Evolutionary conservation across 176 grass and related monocot genomes (phyloP).

Genomic region (Olyra latifolia): DNA sequence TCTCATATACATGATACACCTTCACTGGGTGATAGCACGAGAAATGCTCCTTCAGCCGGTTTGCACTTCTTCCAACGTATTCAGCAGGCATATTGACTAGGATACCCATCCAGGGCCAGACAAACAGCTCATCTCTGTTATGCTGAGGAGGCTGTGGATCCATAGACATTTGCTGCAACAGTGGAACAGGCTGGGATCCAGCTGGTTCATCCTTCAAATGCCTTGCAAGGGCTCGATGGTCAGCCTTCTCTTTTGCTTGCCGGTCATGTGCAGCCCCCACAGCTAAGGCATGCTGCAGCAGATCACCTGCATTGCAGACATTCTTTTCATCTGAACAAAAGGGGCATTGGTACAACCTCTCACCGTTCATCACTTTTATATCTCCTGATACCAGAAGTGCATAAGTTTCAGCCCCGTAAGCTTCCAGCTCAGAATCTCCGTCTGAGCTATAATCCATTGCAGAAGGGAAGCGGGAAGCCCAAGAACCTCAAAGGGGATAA

Average conservation of each 20-base stretch:
- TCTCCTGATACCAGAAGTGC: slow-evolving; percentile 46
- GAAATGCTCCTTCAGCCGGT: slow-evolving; percentile 60
- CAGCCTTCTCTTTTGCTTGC: slow-evolving; percentile 54
- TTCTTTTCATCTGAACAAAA: slow-evolving; percentile 67
- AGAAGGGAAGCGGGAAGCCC: neutral
- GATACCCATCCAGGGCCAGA: slow-evolving; percentile 67
- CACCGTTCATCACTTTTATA: slow-evolving; percentile 43
- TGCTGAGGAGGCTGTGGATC: slow-evolving; percentile 28
- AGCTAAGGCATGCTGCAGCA: slow-evolving; percentile 69
- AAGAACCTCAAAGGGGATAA: neutral
- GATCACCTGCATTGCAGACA: slow-evolving; percentile 42
- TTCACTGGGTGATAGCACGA: slow-evolving; percentile 50
- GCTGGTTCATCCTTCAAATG: slow-evolving; percentile 46
- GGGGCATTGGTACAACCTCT: slow-evolving; percentile 53
- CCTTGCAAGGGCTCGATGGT: slow-evolving; percentile 63
- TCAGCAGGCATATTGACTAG: slow-evolving; percentile 57
- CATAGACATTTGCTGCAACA: neutral
- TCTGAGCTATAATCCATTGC: slow-evolving; percentile 53
- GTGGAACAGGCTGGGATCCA: neutral
- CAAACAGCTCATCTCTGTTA: slow-evolving; percentile 49
- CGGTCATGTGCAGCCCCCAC: slow-evolving; percentile 47
- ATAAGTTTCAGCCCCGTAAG: slow-evolving; percentile 42
- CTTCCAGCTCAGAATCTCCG: slow-evolving; percentile 59
- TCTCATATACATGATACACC: slow-evolving; percentile 50
- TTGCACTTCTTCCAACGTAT: slow-evolving; percentile 57